These are phyloP conservation scores for Rasamsonia emersonii DNA, from an alignment of 2,329 filamentous ascomycete species.

Conservation along the genomic window DNA sequence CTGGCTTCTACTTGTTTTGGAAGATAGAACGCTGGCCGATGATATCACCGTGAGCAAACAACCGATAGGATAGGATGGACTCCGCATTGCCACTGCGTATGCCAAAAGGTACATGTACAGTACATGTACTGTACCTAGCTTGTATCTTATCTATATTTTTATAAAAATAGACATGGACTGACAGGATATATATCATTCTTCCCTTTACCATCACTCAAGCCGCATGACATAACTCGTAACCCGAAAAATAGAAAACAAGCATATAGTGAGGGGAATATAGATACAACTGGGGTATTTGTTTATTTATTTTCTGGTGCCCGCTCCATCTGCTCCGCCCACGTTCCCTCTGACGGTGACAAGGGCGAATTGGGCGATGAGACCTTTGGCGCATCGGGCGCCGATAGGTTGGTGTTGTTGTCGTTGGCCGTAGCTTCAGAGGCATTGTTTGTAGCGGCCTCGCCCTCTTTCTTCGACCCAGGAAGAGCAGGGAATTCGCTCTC, in stretches of 20 bases:
- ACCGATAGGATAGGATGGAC: too few relatives aligned
- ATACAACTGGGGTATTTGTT: neutral
- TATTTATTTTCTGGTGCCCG: slow-evolving; percentile 2
- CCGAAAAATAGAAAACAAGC: too few relatives aligned
- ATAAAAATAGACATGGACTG: too few relatives aligned
- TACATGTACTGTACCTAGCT: too few relatives aligned
- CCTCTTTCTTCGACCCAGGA: too few relatives aligned
- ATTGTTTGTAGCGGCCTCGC: slow-evolving; percentile 14
- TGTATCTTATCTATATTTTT: too few relatives aligned
- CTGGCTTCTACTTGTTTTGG: too few relatives aligned
- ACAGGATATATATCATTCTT: slow-evolving; percentile 5
- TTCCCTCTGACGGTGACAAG: slow-evolving; percentile 9
- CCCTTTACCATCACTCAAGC: too few relatives aligned
- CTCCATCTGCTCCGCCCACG: slow-evolving; percentile 15
- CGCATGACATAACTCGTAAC: too few relatives aligned
- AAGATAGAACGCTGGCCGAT: too few relatives aligned
- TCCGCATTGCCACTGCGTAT: too few relatives aligned
- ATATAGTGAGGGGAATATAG: slow-evolving; percentile 1
- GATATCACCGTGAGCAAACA: slow-evolving; percentile 6
- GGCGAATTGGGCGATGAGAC: slow-evolving; percentile 4
- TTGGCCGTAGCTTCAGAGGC: slow-evolving; percentile 7
- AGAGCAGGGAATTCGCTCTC: slow-evolving; percentile 30
- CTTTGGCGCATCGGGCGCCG: neutral
- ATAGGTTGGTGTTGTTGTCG: slow-evolving; percentile 16
- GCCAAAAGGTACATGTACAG: too few relatives aligned